phyloP scores from a whole-genome alignment of 2,329 filamentous ascomycete genomes.

The Penicillium psychrosexuale region DNA sequence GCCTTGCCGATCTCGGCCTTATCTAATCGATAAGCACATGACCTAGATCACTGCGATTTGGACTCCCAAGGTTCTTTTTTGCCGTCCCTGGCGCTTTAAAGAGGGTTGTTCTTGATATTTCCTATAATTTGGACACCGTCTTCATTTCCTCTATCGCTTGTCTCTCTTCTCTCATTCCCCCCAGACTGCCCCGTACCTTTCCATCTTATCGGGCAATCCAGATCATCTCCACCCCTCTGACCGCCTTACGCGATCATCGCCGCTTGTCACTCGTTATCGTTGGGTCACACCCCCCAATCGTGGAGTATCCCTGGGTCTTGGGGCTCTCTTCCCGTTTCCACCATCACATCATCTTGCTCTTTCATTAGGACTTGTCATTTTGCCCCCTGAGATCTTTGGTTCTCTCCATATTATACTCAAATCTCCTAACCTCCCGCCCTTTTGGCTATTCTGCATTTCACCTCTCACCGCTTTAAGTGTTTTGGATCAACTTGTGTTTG shows the following conservation, averaged over 20 bases:
- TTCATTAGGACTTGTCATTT: constrained; percentile 16
- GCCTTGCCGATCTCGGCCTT: constrained; percentile 21
- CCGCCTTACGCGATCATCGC: constrained; percentile 30
- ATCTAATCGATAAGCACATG: constrained; percentile 25
- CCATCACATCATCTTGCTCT: constrained; percentile 32
- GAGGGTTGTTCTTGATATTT: background rate
- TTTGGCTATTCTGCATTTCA: background rate
- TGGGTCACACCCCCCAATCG: constrained; percentile 26
- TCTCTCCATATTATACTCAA: constrained; percentile 4
- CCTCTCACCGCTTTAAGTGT: constrained; percentile 2
- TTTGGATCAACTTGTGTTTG: constrained; percentile 5
- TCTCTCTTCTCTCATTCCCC: background rate
- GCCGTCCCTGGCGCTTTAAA: background rate
- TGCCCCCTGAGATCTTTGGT: constrained; percentile 1
- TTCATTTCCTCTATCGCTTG: background rate
- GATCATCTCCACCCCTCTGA: constrained; percentile 31
- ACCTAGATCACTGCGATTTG: constrained; percentile 11
- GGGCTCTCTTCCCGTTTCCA: constrained; percentile 13
- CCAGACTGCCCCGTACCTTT: background rate
- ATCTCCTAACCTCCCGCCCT: background rate
- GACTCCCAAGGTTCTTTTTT: constrained; percentile 3
- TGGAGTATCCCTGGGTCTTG: constrained; percentile 28
- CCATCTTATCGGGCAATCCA: constrained; percentile 2
- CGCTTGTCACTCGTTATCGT: constrained; percentile 33
- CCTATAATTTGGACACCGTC: background rate